A percentile compares a stretch with the other conserved stretches of the same genome.
Evolutionary conservation across 1,284 basidiomycete species (phyloP).

Genomic region (Ceratobasidium sp.): DNA sequence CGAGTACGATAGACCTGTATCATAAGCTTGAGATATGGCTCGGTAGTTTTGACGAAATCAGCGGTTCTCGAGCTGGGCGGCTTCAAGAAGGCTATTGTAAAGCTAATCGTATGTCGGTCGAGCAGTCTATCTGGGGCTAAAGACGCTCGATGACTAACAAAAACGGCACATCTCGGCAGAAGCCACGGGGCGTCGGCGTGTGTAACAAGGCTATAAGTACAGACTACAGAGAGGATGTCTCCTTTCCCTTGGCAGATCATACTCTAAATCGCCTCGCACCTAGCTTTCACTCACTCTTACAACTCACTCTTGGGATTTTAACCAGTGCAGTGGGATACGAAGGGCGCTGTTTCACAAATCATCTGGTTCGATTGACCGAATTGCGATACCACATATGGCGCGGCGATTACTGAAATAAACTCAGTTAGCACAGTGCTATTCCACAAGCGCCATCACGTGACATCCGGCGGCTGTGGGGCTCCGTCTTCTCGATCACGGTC

Average conservation of each 20-base stretch:
- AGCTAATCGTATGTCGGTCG: constrained; percentile 18
- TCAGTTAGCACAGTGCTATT: too few species aligned
- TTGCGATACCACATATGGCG: not conserved
- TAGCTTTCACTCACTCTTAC: too few species aligned
- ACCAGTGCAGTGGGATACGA: too few species aligned
- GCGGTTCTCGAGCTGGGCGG: not conserved
- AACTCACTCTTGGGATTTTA: too few species aligned
- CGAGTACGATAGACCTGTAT: not conserved
- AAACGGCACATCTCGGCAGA: constrained; percentile 32
- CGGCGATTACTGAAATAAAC: not conserved
- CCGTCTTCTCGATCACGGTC: constrained; percentile 30
- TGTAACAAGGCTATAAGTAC: constrained; percentile 9
- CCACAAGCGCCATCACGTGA: too few species aligned
- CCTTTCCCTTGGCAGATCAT: constrained; percentile 3
- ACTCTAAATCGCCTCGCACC: not conserved
- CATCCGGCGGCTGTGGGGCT: not conserved
- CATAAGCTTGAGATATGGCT: not conserved
- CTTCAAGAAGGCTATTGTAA: not conserved
- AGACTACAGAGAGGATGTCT: not conserved
- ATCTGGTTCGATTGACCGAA: not conserved
- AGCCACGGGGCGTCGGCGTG: constrained; percentile 7
- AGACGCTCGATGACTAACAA: constrained; percentile 22
- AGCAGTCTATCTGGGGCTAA: not conserved
- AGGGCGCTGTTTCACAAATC: too few species aligned
- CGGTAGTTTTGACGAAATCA: not conserved